Conservation (phyloP, 2,329 filamentous ascomycete species). For the Kalaharituber pfeilii region DNA sequence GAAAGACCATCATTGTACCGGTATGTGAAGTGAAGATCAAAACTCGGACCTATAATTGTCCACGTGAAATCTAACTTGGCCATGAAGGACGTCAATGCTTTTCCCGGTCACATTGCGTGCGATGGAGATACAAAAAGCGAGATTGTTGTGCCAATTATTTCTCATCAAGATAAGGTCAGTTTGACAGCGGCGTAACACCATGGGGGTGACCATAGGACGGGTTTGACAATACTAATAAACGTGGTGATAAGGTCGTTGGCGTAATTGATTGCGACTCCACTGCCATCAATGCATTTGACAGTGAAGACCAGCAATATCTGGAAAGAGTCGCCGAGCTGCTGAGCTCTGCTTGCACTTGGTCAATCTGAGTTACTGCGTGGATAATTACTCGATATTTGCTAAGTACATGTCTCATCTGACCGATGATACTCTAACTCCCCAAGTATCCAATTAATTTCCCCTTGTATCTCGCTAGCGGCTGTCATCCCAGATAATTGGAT, state of each 20-base stretch:
- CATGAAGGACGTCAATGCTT: slow-evolving; percentile 48
- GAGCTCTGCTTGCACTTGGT: slow-evolving; percentile 49
- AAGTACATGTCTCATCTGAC: no score
- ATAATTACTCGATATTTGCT: not conserved
- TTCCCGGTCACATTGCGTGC: slow-evolving; percentile 69
- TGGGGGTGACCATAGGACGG: not conserved
- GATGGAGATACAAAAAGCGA: slow-evolving; percentile 60
- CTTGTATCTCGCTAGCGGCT: no score
- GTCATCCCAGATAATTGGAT: no score
- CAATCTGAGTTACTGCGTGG: not conserved
- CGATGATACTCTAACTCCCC: no score
- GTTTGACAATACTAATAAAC: slow-evolving; percentile 3
- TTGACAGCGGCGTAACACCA: not conserved
- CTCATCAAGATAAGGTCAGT: slow-evolving; percentile 31
- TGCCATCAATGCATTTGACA: slow-evolving; percentile 32
- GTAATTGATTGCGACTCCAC: slow-evolving; percentile 71
- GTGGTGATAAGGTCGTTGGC: slow-evolving; percentile 37
- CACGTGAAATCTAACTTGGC: slow-evolving; percentile 3
- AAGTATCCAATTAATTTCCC: no score
- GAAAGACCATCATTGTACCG: slow-evolving; percentile 42
- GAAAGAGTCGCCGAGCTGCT: slow-evolving; percentile 48
- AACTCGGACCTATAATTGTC: not conserved
- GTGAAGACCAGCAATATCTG: slow-evolving; percentile 46
- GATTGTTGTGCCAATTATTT: slow-evolving; percentile 61
- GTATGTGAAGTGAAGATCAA: slow-evolving; percentile 4